Percentiles rank a stretch among this genome's conserved stretches.
phyloP scores from a whole-genome alignment of 179 eudicot genomes.

The Amaranthus tricolor region DNA sequence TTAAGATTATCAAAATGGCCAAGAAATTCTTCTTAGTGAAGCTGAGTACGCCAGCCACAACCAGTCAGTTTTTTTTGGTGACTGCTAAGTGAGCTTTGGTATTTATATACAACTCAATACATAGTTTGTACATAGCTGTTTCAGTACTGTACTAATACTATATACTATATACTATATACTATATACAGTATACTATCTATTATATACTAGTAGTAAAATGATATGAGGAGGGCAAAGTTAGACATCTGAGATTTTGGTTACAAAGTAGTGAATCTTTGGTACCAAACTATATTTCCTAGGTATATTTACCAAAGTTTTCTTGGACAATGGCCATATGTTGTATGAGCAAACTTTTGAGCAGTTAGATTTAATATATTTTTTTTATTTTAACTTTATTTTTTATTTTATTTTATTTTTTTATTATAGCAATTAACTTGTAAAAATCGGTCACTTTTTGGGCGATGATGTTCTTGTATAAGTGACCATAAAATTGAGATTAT shows the following conservation, averaged over 20 bases:
- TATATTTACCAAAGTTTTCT: not conserved
- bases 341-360: constrained; percentile 5
- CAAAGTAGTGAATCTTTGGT: not conserved
- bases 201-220: no score
- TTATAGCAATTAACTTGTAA: no score
- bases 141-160: not conserved
- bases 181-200: no score
- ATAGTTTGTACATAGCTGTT: constrained; percentile 21
- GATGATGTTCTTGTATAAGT: no score
- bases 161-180: no score
- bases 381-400: no score
- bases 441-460: no score
- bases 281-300: not conserved
- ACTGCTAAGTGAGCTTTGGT: constrained; percentile 32
- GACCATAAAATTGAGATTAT: no score
- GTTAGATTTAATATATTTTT: not conserved
- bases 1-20: constrained; percentile 47
- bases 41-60: constrained; percentile 21
- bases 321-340: constrained; percentile 1
- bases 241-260: not conserved
- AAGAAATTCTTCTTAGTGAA: constrained; percentile 19
- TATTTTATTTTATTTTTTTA: no score
- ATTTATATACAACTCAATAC: not conserved
- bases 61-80: constrained; percentile 24
- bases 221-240: not conserved